Base-by-base conservation (phyloP, 805 yeast species). In the Candida coleopterorum region DNA sequence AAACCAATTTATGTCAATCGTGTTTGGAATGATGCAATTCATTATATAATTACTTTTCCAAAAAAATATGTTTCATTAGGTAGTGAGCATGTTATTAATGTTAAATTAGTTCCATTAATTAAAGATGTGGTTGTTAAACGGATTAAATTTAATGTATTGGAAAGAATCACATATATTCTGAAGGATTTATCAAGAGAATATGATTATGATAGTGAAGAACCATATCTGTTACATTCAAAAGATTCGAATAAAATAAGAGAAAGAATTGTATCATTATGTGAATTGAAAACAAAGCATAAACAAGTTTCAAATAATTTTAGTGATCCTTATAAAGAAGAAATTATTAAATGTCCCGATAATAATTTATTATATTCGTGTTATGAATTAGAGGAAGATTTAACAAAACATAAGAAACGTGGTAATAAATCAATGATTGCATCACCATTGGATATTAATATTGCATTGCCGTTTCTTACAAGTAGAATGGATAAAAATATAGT, bases 1-100 rank as follows among this genome's bases (percentile, higher is more conserved):
- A 85, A 82, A 50, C 87, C 94, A 0, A 74, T 85, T 12, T 83
- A 79, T 53, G 86, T 85, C 24, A 82, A 81, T 52, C 69, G 85
- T 43, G 70, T 78, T 1, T 85, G 93, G 93, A 77, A 78, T 46
- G 80, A 82, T 38, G 56, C 86, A 0, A 57, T 85, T 25, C 77
- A 78, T 38, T 85, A 85, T 56, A 82, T 82, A 44, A 70, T 85
- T 11, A 74, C 87, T 0, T 71, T 85, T 40, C 88, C 89, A 0
- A 71, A 71, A 40, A 85, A 84, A 49, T 84, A 70, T 53, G 75
- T 83, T 9, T 68, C 84, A 2, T 58, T 84, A 32, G 83, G 84
- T 3, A 69, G 78, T 9, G 77, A 73, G 34, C 63, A 60, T 61
- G 49, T 84, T 58, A 60, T 85, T 15, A 80, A 75, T 48, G 69